Percentiles rank a stretch among this genome's conserved stretches.
Evolutionary conservation across 345 rosid genomes (phyloP).

Genomic region (Eucalyptus cladocalyx): DNA sequence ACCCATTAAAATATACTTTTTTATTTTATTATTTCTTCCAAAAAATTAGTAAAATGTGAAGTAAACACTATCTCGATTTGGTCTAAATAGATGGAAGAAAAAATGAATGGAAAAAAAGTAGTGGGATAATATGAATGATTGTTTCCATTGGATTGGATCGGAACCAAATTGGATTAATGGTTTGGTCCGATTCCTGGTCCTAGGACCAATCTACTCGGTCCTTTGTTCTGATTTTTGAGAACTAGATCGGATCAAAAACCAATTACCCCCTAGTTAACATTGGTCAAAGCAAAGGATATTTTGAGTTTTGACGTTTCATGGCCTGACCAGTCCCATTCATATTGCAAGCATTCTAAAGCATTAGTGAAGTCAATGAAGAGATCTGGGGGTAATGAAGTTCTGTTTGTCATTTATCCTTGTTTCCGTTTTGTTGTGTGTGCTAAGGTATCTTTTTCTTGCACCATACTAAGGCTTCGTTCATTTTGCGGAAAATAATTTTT

Average conservation of each 20-base stretch:
- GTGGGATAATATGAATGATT: too few species aligned
- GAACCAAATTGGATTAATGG: too few species aligned
- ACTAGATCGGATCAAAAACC: rapidly evolving
- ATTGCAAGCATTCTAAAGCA: background rate
- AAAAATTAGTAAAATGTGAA: too few species aligned
- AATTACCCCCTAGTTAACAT: rapidly evolving
- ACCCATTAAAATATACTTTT: too few species aligned
- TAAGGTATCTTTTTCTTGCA: background rate
- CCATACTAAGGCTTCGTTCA: rapidly evolving
- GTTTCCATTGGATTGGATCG: rapidly evolving
- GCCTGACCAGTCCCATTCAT: background rate
- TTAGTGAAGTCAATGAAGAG: background rate
- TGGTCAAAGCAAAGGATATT: background rate
- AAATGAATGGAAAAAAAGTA: too few species aligned
- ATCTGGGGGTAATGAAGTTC: too few species aligned
- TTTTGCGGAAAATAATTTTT: rapidly evolving
- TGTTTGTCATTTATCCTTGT: background rate
- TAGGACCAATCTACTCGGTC: too few species aligned
- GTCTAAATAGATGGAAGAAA: too few species aligned
- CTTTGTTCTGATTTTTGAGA: too few species aligned
- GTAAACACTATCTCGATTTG: too few species aligned
- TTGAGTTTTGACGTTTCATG: background rate
- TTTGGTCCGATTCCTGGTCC: rapidly evolving
- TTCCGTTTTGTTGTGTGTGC: background rate
- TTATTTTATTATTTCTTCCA: too few species aligned